Base-by-base conservation (phyloP, 2,329 filamentous ascomycete species). In the Calonectria pteridis region DNA sequence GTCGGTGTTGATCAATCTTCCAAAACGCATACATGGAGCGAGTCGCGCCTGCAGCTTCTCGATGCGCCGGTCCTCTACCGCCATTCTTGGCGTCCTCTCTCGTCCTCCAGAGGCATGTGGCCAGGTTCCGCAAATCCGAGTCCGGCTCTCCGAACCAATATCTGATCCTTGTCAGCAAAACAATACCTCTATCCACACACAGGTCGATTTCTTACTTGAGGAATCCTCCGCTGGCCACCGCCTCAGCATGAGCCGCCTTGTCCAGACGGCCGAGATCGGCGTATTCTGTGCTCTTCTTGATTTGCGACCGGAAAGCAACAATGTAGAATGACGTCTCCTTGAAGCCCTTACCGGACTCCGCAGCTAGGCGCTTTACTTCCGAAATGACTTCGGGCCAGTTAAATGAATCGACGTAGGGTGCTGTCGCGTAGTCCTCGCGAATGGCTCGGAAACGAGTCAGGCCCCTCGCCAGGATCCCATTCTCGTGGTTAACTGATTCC, bases 101-200 rank as follows among this genome's bases (percentile, higher is more conserved):
- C 37, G 88, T 89, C 76, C 91, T 87, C 92, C 92, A 94, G 73
- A 94, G 82, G 83, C 92, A 95, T 63, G 95, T 98, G 53, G 96
- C 96, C 79, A 98, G 84, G 85, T 98, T 98, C 81, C 91, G 88
- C 75, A 93, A 89, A 66, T 93, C 88, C 53, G 83, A 86, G 85
- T 97, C 92, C 26, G 93, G 93, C 40, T 86, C 88, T 2, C 95
- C 95, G 83, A 97, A 98, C 95, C 96, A 98, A 84, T 98, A 98
- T 84, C 91, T 93, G 76, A 59, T 55, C 23, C 37, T 31, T 68
- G 76, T 81, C 71, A 82, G 79, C 66, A 67, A 46, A 50, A 66
- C 11, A 28, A 18, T 40, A 26, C 50, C 37, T 33, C 37, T 35
- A 59, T 49, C 11, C 28, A 55, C 50, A 55, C 50, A 29, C 20